Evolutionary conservation across 371 early-diverging fungal species (phyloP).

Genomic region (Mortierella sp.): DNA sequence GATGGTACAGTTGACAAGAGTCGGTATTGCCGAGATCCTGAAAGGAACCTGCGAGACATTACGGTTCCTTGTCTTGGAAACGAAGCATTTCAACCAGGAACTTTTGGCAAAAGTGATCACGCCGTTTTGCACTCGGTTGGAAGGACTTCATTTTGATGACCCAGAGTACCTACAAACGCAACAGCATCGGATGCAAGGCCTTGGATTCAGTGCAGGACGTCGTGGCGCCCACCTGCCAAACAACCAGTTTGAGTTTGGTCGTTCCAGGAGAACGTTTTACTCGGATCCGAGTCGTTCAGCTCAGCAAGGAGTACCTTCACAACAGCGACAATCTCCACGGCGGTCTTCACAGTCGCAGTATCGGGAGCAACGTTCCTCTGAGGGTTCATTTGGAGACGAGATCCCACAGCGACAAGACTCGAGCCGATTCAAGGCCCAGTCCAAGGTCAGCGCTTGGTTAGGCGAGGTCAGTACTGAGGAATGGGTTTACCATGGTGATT

Average conservation of each 20-base stretch:
- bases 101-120: slow-evolving; percentile 31
- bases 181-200: slow-evolving; percentile 35
- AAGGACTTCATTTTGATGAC: slow-evolving; percentile 42
- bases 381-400: slow-evolving; percentile 8
- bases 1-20: slow-evolving; percentile 29
- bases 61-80: slow-evolving; percentile 44
- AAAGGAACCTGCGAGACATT: slow-evolving; percentile 38
- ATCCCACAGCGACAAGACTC: neutral
- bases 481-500: slow-evolving; percentile 39
- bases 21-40: slow-evolving; percentile 31
- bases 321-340: neutral
- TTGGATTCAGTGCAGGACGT: slow-evolving; percentile 40
- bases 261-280: slow-evolving; percentile 21
- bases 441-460: slow-evolving; percentile 45
- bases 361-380: too few relatives aligned
- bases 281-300: slow-evolving; percentile 16
- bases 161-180: slow-evolving; percentile 26
- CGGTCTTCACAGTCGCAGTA: neutral
- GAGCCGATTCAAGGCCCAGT: neutral
- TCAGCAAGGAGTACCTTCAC: neutral
- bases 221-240: slow-evolving; percentile 20
- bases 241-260: slow-evolving; percentile 33
- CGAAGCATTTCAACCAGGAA: slow-evolving; percentile 41
- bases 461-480: slow-evolving; percentile 46
- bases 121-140: slow-evolving; percentile 23